Evolutionary conservation across 2,329 filamentous ascomycete species (phyloP).

Genomic region (Penicillium griseofulvum): DNA sequence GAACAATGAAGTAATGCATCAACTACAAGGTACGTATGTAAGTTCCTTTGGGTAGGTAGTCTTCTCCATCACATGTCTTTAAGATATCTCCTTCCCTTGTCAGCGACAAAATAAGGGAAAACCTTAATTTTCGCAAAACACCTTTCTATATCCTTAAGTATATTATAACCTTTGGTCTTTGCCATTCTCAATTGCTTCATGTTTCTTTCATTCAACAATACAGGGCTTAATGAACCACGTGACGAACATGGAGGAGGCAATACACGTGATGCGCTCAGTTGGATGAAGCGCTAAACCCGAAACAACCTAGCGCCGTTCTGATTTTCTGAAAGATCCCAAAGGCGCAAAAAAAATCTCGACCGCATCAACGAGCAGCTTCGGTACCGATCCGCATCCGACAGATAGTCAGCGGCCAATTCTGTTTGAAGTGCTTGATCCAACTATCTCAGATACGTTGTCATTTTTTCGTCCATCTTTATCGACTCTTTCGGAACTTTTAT

Average conservation of each 20-base stretch:
- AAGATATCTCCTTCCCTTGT: no score
- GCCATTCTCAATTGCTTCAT: background rate
- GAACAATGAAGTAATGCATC: no score
- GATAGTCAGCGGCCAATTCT: conserved; percentile 26
- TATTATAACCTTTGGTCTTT: background rate
- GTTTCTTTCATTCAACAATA: background rate
- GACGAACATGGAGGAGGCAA: conserved; percentile 17
- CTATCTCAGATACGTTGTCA: conserved; percentile 13
- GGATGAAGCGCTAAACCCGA: conserved; percentile 24
- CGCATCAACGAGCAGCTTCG: conserved; percentile 39
- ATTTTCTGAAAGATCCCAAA: conserved; percentile 43
- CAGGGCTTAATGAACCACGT: conserved; percentile 31
- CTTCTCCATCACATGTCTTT: no score
- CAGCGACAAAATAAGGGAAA: no score
- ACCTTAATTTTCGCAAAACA: no score
- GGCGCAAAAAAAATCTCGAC: conserved; percentile 41
- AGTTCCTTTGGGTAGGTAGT: no score
- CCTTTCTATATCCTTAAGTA: no score
- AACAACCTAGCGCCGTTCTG: conserved; percentile 32
- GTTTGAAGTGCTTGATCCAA: conserved; percentile 23
- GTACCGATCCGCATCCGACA: conserved; percentile 34
- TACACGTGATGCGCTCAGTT: conserved; percentile 27
- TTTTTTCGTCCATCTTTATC: conserved; percentile 10
- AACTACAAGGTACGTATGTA: no score
- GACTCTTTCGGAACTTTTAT: conserved; percentile 14